These are phyloP conservation scores for Gossypium armourianum DNA, from an alignment of 441 rosid species.

Conservation along the genomic window DNA sequence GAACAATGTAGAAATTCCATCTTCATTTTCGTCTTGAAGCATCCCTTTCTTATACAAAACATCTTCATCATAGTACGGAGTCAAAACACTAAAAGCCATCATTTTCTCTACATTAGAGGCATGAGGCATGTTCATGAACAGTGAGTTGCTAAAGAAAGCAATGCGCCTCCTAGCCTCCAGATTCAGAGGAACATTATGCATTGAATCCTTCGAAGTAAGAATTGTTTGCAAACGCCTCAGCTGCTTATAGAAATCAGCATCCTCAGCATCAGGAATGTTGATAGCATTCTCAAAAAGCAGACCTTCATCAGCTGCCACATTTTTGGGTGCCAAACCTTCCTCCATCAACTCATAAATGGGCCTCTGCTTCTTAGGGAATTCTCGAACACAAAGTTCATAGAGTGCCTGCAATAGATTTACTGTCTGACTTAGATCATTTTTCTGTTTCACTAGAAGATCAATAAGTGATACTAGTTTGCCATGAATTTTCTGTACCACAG, in stretches of 20 bases:
- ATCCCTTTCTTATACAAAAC: conserved; percentile 44
- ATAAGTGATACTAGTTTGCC: conserved; percentile 35
- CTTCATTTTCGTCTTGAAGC: conserved; percentile 51
- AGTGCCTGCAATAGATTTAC: conserved; percentile 54
- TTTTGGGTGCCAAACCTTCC: conserved; percentile 43
- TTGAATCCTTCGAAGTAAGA: conserved; percentile 48
- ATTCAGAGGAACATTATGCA: conserved; percentile 51
- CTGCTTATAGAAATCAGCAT: conserved; percentile 40
- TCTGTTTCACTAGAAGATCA: conserved; percentile 41
- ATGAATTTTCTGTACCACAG: conserved; percentile 36
- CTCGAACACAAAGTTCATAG: conserved; percentile 41
- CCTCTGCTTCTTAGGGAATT: conserved; percentile 39
- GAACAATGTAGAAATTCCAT: conserved; percentile 53
- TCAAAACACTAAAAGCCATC: conserved; percentile 57
- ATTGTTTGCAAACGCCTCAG: conserved; percentile 49
- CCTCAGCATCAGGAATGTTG: conserved; percentile 34
- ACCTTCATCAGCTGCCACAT: conserved; percentile 24
- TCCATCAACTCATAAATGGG: conserved; percentile 26
- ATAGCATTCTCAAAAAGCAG: conserved; percentile 50
- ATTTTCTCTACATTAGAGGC: conserved; percentile 57
- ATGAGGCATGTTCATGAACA: conserved; percentile 59
- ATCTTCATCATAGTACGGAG: conserved; percentile 62
- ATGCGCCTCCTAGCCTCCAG: conserved; percentile 54
- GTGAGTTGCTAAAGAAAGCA: conserved; percentile 57
- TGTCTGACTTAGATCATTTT: conserved; percentile 36